Base-by-base conservation (phyloP, 352 stramenopile species). In the Pythium biforme region DNA sequence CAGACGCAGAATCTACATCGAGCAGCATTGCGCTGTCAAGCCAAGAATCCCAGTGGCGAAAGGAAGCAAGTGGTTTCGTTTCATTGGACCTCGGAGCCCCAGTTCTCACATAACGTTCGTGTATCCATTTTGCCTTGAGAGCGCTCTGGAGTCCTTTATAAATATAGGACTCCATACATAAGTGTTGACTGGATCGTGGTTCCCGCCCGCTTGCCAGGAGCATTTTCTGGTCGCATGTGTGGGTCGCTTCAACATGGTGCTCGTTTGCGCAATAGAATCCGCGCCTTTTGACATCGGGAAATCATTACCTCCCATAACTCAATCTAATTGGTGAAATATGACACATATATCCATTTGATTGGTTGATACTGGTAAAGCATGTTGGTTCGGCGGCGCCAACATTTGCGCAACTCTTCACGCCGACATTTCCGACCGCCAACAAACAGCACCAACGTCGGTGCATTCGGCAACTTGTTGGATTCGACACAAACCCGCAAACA, bases 351-450 rank as follows among this genome's bases (percentile, higher is more conserved):
- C 29, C 12, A 20, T 50, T 7, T 45, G 39, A 69, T 69, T 70
- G 55, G 55, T 23, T 58, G 29, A 58, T 61, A 64, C 17, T 5
- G n/a, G 6, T n/a, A 10, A 4, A n/a, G 2, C 37, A 14, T 43
- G 37, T 43, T n/a, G 37, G 31, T 37, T 47, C 19, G 40, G 19
- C 9, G 19, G 19, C 1, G 17, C 5, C 40, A 47, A 45, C 40
- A 29, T 37, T 70, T 70, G 64, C 64, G 64, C 64, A 70, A 70
- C 53, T 64, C 52, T 62, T 68, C 51, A 61, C 54, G 47, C 23
- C 33, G 41, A 56, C 23, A 45, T 49, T 20, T 41, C 26, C 50
- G 40, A n/a, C n/a, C n/a, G n/a, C n/a, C n/a, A n/a, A n/a, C n/a
- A n/a, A n/a, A n/a, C n/a, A n/a, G n/a, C n/a, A n/a, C 48, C 59